Evolutionary conservation across 1,284 basidiomycete genomes (phyloP), one percentile per base, ranked within the genome.

Genomic region (Cryptococcus depauperatus): DNA sequence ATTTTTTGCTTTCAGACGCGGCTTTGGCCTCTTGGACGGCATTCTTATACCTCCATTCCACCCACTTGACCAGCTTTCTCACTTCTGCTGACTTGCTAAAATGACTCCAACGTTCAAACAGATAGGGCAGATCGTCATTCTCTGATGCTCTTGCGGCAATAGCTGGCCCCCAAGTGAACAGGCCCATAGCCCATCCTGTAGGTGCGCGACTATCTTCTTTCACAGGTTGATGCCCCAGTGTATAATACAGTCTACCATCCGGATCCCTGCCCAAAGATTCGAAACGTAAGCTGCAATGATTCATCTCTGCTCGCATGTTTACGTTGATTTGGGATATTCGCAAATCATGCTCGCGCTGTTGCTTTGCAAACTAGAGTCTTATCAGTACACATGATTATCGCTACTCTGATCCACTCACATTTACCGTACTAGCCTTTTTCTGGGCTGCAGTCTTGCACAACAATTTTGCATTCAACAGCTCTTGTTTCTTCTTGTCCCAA

Each of bases 181-280:
- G 37, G 8, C 61, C 61, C 0, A 56, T 58, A 13, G 61, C 63
- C 66, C 66, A 68, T 9, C 56, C 59, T 1, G 47, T 28, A 3
- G 65, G 64, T 3, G 60, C 50, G 22, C 60, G 51, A 16, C 47
- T 48, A 23, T 62, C 59, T 22, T 62, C 56, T 11, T 58, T 55
- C 22, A 68, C 47, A 4, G 48, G 38, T 10, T 59, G 51, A n/a
- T 53, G 54, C 10, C 54, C 54, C 4, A 68, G 51, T 14, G 34
- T 26, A 42, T 57, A 65, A 46, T 66, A 66, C 4, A 57, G 41
- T n/a, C 66, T 44, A 0, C 63, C 66, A 28, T 66, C 59, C 16
- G 52, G 47, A 43, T 68, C 66, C 7, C 37, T 38, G 8, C 66
- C 66, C 1, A 68, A 46, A 7, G 59, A 46, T 46, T 59, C 60